Evolutionary conservation across 257 asterid genomes (phyloP).

Genomic region (Petunia axillaris): DNA sequence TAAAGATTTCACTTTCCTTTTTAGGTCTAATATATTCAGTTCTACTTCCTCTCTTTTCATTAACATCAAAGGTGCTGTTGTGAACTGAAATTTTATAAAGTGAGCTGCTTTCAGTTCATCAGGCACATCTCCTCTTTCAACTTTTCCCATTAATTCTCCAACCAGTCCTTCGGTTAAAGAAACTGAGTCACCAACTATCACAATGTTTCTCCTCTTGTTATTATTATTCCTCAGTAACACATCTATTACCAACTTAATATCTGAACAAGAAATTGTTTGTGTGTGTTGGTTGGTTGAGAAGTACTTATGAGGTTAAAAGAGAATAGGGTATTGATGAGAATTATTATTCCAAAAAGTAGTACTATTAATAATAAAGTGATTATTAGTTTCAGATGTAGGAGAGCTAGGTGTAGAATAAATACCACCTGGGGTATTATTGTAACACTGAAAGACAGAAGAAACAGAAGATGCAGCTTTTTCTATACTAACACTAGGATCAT

Average conservation of each 20-base stretch:
- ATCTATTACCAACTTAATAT: conserved; percentile 42
- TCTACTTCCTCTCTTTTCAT: conserved; percentile 76
- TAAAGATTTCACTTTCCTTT: conserved; percentile 60
- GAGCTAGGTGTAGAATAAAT: conserved; percentile 74
- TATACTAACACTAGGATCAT: conserved; percentile 26
- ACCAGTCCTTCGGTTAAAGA: conserved; percentile 49
- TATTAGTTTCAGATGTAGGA: conserved; percentile 46
- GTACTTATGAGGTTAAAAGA: conserved; percentile 45
- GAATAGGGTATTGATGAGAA: conserved; percentile 40
- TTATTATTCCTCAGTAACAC: conserved; percentile 35
- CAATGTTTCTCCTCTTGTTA: conserved; percentile 45
- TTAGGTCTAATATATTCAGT: conserved; percentile 55
- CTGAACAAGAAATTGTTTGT: conserved; percentile 27
- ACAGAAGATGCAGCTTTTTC: conserved; percentile 41
- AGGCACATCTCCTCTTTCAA: conserved; percentile 60
- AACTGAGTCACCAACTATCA: conserved; percentile 54
- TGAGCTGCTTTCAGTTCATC: conserved; percentile 53
- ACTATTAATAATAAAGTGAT: conserved; percentile 24
- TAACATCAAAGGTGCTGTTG: conserved; percentile 56
- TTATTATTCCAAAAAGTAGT: conserved; percentile 36
- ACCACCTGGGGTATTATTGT: conserved; percentile 58
- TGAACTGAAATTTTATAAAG: conserved; percentile 57
- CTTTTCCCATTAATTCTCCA: conserved; percentile 42
- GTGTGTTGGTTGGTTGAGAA: background rate
- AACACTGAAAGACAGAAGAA: conserved; percentile 58